Conservation (phyloP, 352 stramenopile species). For the Globisporangium sylvaticum region DNA sequence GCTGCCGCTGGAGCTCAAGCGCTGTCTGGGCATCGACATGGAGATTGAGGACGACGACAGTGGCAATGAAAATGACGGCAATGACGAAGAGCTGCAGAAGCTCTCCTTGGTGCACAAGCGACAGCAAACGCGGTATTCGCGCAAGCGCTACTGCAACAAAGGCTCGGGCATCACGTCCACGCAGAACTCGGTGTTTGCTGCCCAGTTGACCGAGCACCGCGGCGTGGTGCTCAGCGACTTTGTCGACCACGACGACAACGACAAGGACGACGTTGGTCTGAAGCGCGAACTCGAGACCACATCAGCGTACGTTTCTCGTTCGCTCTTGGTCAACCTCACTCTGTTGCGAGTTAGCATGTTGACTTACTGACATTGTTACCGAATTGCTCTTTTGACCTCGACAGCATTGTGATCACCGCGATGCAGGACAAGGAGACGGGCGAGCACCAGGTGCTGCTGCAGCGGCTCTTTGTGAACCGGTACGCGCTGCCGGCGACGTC, state of each 20-base stretch:
- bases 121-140: conserved; percentile 19
- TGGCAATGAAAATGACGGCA: neutral
- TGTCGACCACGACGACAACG: conserved; percentile 34
- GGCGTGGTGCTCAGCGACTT: conserved; percentile 43
- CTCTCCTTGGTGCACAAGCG: neutral
- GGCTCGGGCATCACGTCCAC: conserved; percentile 25
- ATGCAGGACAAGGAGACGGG: conserved; percentile 26
- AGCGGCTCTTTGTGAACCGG: conserved; percentile 39
- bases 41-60: conserved; percentile 1
- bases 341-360: too few species aligned
- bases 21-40: conserved; percentile 26
- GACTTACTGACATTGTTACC: neutral
- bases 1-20: conserved; percentile 31
- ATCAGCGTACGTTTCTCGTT: conserved; percentile 33
- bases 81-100: neutral
- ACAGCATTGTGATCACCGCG: conserved; percentile 8
- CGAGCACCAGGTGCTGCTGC: conserved; percentile 37
- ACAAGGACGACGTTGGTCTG: neutral
- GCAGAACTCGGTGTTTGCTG: conserved; percentile 33
- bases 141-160: conserved; percentile 33
- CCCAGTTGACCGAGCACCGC: conserved; percentile 23
- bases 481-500: conserved; percentile 50
- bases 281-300: conserved; percentile 13
- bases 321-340: too few species aligned
- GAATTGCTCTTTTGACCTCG: neutral